Base-by-base conservation (phyloP, 2,329 filamentous ascomycete species). In the Talaromyces sp. region DNA sequence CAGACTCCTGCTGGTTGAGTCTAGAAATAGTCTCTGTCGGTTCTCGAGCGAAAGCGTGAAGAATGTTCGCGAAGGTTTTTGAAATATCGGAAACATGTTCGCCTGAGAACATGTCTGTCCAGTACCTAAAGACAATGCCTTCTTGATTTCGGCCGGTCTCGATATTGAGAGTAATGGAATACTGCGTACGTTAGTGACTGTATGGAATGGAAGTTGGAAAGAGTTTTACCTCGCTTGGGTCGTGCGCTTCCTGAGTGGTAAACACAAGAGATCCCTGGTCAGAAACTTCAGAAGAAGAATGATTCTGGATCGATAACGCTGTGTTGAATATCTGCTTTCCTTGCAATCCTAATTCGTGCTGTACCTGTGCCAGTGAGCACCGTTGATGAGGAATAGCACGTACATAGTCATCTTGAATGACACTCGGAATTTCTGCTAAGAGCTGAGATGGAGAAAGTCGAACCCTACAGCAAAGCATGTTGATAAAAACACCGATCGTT, bases 401-500 rank as follows among this genome's bases (percentile, higher is more conserved):
- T 22, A 83, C 75, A 19, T 82, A 81, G 63, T 84, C 79, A 13
- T 74, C 72, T 49, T 85, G 83, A 0, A 84, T 75, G 11, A 73
- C 73, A 35, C 80, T 78, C 0, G 84, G 73, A 0, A 80, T 71
- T 11, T 81, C 77, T 2, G 70, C 66, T 10, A 85, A 70, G 13
- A 71, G 72, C 54, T 70, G 75, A 62, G 54, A 76, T 63, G 69
- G 73, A 62, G 57, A 73, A 64, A 71, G 83, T 68, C 63, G 75
- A 3, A 85, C 74, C 6, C 81, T 79, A 65, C 80, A 85, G 54
- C 84, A 81, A 2, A 87, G 77, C 80, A 86, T 85, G 62, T 85
- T 85, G 66, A 86, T 83, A 57, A 86, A 83, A 14, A 77, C 74
- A 3, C 83, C 83, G 50, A 84, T 79, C 22, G 80, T 79, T 31